phyloP scores from a whole-genome alignment of 139 green algal genomes.

The Diplosphaera chodatii region DNA sequence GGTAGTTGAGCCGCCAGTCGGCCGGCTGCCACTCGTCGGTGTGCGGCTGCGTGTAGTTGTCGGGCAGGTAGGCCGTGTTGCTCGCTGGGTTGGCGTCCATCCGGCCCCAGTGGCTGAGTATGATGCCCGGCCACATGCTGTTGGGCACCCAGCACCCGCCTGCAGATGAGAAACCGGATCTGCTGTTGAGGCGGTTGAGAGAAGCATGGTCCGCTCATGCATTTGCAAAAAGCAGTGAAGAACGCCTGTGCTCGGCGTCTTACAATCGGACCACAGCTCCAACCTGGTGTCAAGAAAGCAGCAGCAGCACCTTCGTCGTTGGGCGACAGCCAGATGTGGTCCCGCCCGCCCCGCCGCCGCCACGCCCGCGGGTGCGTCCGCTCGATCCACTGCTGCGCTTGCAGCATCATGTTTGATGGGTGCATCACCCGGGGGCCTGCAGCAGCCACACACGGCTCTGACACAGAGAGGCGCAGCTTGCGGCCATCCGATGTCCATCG shows the following conservation, averaged over 20 bases:
- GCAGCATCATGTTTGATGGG: slow-evolving; percentile 24
- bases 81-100: slow-evolving; percentile 27
- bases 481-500: no score
- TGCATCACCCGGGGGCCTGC: slow-evolving; percentile 29
- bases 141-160: slow-evolving; percentile 38
- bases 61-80: slow-evolving; percentile 26
- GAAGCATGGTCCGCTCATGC: no score
- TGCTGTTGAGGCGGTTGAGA: no score
- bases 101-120: slow-evolving; percentile 50
- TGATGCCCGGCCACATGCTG: slow-evolving; percentile 31
- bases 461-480: no score
- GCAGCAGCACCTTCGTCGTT: slow-evolving; percentile 55
- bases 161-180: background rate
- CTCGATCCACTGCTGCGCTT: slow-evolving; percentile 40
- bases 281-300: no score
- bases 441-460: no score
- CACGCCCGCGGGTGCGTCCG: slow-evolving; percentile 15
- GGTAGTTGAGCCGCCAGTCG: slow-evolving; percentile 17
- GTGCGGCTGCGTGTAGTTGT: slow-evolving; percentile 30
- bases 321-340: slow-evolving; percentile 59
- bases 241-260: no score
- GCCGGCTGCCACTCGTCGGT: slow-evolving; percentile 12
- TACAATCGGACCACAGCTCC: no score
- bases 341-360: slow-evolving; percentile 28
- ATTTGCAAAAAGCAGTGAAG: no score